Percentiles rank a stretch among this genome's conserved stretches.
phyloP scores from a whole-genome alignment of 2,329 filamentous ascomycete species.

The Xylaria sp. region DNA sequence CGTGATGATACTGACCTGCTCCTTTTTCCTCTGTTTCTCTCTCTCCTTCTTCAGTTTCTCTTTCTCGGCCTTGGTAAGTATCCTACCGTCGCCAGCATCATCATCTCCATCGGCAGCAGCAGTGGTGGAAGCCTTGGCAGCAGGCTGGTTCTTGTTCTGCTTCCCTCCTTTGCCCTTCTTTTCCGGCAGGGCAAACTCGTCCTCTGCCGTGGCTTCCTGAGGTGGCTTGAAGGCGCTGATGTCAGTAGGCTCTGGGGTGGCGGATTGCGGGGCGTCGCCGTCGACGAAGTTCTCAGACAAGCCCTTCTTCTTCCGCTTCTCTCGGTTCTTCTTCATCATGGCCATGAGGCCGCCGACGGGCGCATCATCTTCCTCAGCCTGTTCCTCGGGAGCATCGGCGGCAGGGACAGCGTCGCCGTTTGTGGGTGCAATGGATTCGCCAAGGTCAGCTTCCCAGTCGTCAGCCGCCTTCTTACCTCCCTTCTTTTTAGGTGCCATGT shows the following conservation, averaged over 20 bases:
- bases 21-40: slow-evolving; percentile 97
- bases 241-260: slow-evolving; percentile 48
- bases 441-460: slow-evolving; percentile 94
- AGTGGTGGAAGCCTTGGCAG: slow-evolving; percentile 45
- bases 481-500: slow-evolving; percentile 97
- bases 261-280: slow-evolving; percentile 66
- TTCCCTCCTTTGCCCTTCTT: slow-evolving; percentile 74
- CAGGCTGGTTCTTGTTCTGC: slow-evolving; percentile 56
- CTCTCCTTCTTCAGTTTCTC: slow-evolving; percentile 96
- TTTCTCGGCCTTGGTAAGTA: slow-evolving; percentile 98
- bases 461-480: slow-evolving; percentile 83
- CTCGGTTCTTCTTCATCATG: slow-evolving; percentile 82
- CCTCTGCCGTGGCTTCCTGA: slow-evolving; percentile 81
- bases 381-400: slow-evolving; percentile 59
- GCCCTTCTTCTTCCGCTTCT: slow-evolving; percentile 92
- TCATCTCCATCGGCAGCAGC: slow-evolving; percentile 56
- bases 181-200: slow-evolving; percentile 84
- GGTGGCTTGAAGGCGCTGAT: slow-evolving; percentile 75
- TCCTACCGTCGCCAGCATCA: slow-evolving; percentile 67
- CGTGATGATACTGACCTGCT: slow-evolving; percentile 71
- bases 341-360: slow-evolving; percentile 78
- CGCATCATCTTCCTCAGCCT: slow-evolving; percentile 64
- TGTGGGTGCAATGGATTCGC: slow-evolving; percentile 76
- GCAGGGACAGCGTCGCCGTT: slow-evolving; percentile 48
- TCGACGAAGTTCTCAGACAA: slow-evolving; percentile 76